Percentiles rank a stretch among this genome's conserved stretches.
phyloP scores from a whole-genome alignment of 2,329 filamentous ascomycete species.

The Ascomycota sp. region DNA sequence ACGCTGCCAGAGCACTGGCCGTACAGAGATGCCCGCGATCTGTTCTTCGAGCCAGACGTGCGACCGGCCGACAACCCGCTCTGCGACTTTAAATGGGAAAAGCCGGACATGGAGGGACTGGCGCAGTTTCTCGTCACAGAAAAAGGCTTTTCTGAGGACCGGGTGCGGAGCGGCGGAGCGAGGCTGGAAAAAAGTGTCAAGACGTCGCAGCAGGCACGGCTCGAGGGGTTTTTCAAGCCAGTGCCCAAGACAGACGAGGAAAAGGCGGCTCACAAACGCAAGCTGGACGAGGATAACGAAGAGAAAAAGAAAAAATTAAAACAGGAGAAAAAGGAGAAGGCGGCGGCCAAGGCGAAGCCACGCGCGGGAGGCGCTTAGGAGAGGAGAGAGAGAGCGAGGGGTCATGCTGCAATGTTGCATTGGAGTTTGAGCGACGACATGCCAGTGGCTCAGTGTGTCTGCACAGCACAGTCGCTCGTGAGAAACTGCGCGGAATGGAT shows the following conservation, averaged over 20 bases:
- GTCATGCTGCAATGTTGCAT: no score
- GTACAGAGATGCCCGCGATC: slow-evolving; percentile 70
- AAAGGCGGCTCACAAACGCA: slow-evolving; percentile 71
- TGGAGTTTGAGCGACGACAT: no score
- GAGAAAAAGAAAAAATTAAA: slow-evolving; percentile 92
- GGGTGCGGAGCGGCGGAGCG: slow-evolving; percentile 60
- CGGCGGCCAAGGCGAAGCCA: slow-evolving; percentile 72
- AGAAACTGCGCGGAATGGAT: no score
- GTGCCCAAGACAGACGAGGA: slow-evolving; percentile 74
- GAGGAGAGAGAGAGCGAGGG: background rate
- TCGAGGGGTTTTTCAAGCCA: slow-evolving; percentile 95
- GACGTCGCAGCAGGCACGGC: slow-evolving; percentile 68
- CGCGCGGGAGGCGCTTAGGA: slow-evolving; percentile 20
- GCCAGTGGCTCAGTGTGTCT: no score
- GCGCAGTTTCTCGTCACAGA: slow-evolving; percentile 79
- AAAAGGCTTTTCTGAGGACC: slow-evolving; percentile 93
- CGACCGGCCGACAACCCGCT: slow-evolving; percentile 61
- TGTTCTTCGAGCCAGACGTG: slow-evolving; percentile 87
- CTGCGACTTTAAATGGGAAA: slow-evolving; percentile 97
- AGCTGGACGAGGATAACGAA: slow-evolving; percentile 78
- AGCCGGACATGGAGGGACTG: slow-evolving; percentile 74
- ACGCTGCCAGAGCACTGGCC: slow-evolving; percentile 92
- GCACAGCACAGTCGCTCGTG: no score
- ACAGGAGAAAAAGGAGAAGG: slow-evolving; percentile 88
- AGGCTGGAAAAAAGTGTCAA: slow-evolving; percentile 81